Evolutionary conservation across 495 filamentous ascomycete species (phyloP).

Genomic region (Aspergillus olivimuriae): DNA sequence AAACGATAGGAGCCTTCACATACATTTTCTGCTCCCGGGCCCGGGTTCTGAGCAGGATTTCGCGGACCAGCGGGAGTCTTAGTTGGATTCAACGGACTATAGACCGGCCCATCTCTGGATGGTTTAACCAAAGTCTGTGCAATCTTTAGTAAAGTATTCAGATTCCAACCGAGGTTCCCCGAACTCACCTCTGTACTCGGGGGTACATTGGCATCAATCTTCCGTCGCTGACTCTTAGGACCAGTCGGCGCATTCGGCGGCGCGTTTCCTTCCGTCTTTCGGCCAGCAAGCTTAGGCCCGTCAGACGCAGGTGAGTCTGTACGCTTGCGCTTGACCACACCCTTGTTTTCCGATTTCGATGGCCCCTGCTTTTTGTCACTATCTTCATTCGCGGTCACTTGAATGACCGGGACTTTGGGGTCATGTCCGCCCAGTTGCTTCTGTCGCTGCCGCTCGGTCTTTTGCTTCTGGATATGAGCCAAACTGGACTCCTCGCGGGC

Average conservation of each 20-base stretch:
- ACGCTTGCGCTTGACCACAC: slow-evolving; percentile 38
- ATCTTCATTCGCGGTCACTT: slow-evolving; percentile 20
- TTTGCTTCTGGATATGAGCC: slow-evolving; percentile 23
- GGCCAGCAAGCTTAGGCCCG: slow-evolving; percentile 20
- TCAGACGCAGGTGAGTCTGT: slow-evolving; percentile 26
- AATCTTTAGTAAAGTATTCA: slow-evolving; percentile 2
- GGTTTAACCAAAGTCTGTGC: slow-evolving; percentile 33
- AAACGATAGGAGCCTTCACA: slow-evolving; percentile 5
- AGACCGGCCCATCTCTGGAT: slow-evolving; percentile 32
- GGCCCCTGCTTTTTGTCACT: slow-evolving; percentile 5
- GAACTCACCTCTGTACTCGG: slow-evolving; percentile 24
- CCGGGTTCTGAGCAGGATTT: slow-evolving; percentile 6
- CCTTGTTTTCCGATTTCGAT: slow-evolving; percentile 10
- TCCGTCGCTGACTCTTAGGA: slow-evolving; percentile 9
- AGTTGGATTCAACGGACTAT: slow-evolving; percentile 12
- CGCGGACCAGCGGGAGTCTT: slow-evolving; percentile 11
- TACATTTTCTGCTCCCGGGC: slow-evolving; percentile 16
- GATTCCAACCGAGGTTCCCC: background rate
- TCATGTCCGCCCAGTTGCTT: slow-evolving; percentile 42
- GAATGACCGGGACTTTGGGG: slow-evolving; percentile 39
- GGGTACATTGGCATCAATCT: slow-evolving; percentile 22
- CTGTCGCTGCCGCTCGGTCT: slow-evolving; percentile 32
- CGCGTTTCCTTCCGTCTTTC: slow-evolving; percentile 11
- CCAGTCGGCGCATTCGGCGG: slow-evolving; percentile 18
- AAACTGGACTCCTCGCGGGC: slow-evolving; percentile 28